phyloP scores from a whole-genome alignment of 192 early-diverging fungal genomes.

The Nowakowskiella sp. region DNA sequence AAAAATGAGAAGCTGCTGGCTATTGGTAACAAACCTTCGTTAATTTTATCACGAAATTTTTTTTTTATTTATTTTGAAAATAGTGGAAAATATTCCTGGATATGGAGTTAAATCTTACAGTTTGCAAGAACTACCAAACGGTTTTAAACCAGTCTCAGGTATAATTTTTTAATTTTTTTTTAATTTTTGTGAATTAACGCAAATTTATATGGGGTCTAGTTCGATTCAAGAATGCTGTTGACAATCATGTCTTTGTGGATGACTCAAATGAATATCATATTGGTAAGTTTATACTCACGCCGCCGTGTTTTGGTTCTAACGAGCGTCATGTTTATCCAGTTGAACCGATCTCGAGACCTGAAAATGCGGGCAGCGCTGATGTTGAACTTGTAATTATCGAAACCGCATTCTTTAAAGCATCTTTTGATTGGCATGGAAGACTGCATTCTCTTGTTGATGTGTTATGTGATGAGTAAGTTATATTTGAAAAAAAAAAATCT shows the following conservation, averaged over 20 bases:
- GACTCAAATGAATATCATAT: too few species aligned
- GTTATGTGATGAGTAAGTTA: too few species aligned
- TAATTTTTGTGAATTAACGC: neutral
- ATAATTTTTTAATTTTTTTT: slow-evolving; percentile 1
- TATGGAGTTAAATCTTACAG: neutral
- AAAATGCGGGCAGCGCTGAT: neutral
- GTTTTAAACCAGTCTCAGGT: neutral
- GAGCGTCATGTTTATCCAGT: neutral
- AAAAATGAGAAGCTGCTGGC: slow-evolving; percentile 9
- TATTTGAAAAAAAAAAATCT: too few species aligned
- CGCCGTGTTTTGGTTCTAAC: neutral
- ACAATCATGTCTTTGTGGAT: too few species aligned
- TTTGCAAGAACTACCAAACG: neutral
- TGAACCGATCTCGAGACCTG: neutral
- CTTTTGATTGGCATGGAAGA: slow-evolving; percentile 66
- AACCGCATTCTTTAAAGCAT: slow-evolving; percentile 66
- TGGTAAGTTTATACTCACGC: neutral
- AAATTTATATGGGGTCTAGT: too few species aligned
- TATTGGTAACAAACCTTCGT: slow-evolving; percentile 15
- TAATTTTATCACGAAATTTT: neutral
- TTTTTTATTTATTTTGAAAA: neutral
- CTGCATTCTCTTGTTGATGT: too few species aligned
- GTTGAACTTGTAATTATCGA: slow-evolving; percentile 39
- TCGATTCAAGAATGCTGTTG: too few species aligned
- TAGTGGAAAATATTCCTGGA: neutral